These are phyloP conservation scores for Termitomyces sp. DNA, from an alignment of 768 basidiomycete species.

Conservation along the genomic window DNA sequence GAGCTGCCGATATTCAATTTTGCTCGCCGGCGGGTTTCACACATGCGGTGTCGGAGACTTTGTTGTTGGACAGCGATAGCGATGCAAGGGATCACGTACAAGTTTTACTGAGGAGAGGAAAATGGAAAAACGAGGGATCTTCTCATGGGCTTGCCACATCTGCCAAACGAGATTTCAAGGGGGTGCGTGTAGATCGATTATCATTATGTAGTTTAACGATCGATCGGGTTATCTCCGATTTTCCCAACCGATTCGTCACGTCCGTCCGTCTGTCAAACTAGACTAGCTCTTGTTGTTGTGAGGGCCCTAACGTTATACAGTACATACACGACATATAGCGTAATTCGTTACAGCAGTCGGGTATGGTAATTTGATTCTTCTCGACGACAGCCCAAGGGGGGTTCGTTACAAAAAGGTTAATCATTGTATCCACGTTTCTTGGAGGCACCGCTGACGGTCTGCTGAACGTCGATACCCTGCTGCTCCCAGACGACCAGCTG, in stretches of 20 bases:
- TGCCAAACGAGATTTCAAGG: not conserved
- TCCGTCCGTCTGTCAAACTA: not conserved
- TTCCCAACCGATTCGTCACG: not conserved
- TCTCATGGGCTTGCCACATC: not conserved
- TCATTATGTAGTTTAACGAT: slow-evolving; percentile 7
- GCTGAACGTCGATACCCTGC: slow-evolving; percentile 47
- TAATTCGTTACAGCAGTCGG: not conserved
- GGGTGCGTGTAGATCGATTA: slow-evolving; percentile 8
- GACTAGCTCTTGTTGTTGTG: too few relatives aligned
- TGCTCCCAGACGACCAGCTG: slow-evolving; percentile 69
- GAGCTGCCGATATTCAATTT: too few relatives aligned
- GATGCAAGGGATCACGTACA: too few relatives aligned
- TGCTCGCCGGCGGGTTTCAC: too few relatives aligned
- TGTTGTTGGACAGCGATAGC: not conserved
- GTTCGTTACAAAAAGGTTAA: slow-evolving; percentile 21
- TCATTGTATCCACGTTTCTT: slow-evolving; percentile 59
- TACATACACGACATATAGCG: too few relatives aligned
- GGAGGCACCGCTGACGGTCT: slow-evolving; percentile 21
- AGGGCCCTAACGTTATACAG: not conserved
- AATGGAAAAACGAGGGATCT: too few relatives aligned
- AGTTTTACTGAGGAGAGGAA: not conserved
- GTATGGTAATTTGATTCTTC: too few relatives aligned
- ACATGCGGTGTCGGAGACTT: too few relatives aligned
- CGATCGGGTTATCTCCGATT: slow-evolving; percentile 13
- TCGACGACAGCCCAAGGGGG: not conserved